Evolutionary conservation across 306 rosid genomes (phyloP), one percentile per base, ranked within the genome.

Genomic region (Castanea crenata): DNA sequence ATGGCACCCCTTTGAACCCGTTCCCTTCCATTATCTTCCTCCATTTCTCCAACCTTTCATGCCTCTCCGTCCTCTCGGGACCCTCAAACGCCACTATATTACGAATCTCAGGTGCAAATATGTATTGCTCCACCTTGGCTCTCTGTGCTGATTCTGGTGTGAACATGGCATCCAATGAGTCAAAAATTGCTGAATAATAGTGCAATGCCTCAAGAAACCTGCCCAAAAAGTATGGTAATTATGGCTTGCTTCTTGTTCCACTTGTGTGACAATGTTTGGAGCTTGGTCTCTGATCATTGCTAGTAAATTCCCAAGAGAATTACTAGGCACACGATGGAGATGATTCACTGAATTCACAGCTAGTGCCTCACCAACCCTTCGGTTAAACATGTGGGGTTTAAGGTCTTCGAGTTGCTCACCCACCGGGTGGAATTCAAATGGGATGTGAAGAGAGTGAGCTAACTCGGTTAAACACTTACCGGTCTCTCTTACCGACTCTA

Each of bases 31-130:
- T 94, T 0, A 84, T 71, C 79, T 92, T 94, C 88, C 97, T 77
- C 98, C 98, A 94, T 55, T 91, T 94, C 38, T 91, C 98, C 57
- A 92, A 71, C 88, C 97, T 88, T 90, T 94, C 98, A 32, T 94
- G 95, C 81, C 97, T 81, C 83, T 87, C 97, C 0, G 84, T 87
- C 79, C 98, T 86, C 86, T 92, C 94, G 5, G 38, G 75, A 1
- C 97, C 94, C 61, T 92, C 97, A 5, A 79, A 92, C 0, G 97
- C 97, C 81, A 94, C 98, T 0, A 94, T 94, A 88, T 92, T 92
- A 31, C 91, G 35, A 49, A 94, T 94, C 89, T 94, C 98, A 70
- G 92, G 97, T 5, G 93, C 93, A 13, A 94, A 94, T 73, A 94
- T 94, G 64, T 88, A 86, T 78, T 92, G 97, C 86, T 94, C 98